Conservation (phyloP, 768 basidiomycete species). For the Boletus insuetus region DNA sequence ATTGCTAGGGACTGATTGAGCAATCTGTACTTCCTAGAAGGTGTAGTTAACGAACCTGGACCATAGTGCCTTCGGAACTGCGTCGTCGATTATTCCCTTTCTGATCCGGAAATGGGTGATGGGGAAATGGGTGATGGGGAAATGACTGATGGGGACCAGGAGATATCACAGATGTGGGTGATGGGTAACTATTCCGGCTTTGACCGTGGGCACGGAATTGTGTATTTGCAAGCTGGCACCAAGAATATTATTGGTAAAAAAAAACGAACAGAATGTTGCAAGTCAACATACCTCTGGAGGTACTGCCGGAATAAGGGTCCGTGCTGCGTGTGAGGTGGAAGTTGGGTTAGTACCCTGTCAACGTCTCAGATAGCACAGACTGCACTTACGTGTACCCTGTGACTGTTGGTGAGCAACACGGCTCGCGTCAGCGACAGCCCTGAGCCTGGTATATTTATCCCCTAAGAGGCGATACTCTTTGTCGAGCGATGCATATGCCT, state of each 20-base stretch:
- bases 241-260: background rate
- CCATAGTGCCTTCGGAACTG: constrained; percentile 15
- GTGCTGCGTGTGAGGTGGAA: background rate
- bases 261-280: background rate
- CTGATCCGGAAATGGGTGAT: constrained; percentile 7
- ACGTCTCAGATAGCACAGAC: background rate
- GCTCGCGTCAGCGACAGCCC: constrained; percentile 1
- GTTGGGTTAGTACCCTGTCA: background rate
- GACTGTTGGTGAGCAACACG: constrained; percentile 6
- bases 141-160: constrained; percentile 1
- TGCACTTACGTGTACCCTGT: constrained; percentile 8
- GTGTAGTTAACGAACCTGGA: constrained; percentile 18
- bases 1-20: constrained; percentile 8
- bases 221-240: background rate
- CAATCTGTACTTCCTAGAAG: background rate
- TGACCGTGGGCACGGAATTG: constrained; percentile 6
- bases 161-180: constrained; percentile 1
- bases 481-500: constrained; percentile 22
- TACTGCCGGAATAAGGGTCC: background rate
- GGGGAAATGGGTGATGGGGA: background rate
- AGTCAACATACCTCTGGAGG: constrained; percentile 11
- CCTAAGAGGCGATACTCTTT: constrained; percentile 18
- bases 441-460: constrained; percentile 23
- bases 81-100: constrained; percentile 5
- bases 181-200: constrained; percentile 1